Evolutionary conservation across 306 rosid genomes (phyloP), one percentile per base, ranked within the genome.

Genomic region (Lathyrus oleraceus): DNA sequence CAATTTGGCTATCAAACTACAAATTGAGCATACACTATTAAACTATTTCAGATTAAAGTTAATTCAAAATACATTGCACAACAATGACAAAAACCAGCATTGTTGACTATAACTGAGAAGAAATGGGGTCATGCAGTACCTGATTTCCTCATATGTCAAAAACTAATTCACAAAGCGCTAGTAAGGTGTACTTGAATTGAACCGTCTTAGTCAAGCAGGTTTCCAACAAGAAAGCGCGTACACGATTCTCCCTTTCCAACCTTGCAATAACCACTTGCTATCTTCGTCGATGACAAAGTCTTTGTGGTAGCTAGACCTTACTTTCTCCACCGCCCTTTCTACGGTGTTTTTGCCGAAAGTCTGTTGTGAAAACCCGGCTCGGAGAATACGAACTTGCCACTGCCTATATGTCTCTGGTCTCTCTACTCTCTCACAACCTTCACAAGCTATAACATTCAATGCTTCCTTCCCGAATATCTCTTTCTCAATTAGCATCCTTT

Each of bases 401-500:
- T 91, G 99, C 81, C 85, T 89, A 76, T 91, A 87, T 13, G 99
- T 87, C 84, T 95, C 99, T 4, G 99, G 97, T 70, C 99, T 85
- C 83, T 95, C 99, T 59, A 89, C 92, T 83, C 99, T 84, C 75
- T 91, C 97, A 61, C 85, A 87, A 17, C 99, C 99, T 82, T 95
- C 99, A 75, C 99, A 95, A 53, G 99, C 95, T 80, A 87, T 86
- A 8, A 89, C 97, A 74, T 95, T 95, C 71, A 95, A 70, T 51
- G 97, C 95, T 81, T 95, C 97, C 81, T 85, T 80, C 53, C 99
- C 99, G 52, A 95, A 77, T 49, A 95, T 81, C 76, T 87, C 97
- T 59, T 70, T 89, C 91, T 95, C 99, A 61, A 95, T 75, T 27
- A 91, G 80, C 99, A 85, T 91, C 80, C 97, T 82, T 81, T 95